Evolutionary conservation across 2,329 filamentous ascomycete genomes (phyloP), one percentile per base, ranked within the genome.

Genomic region (Ramichloridium luteum): DNA sequence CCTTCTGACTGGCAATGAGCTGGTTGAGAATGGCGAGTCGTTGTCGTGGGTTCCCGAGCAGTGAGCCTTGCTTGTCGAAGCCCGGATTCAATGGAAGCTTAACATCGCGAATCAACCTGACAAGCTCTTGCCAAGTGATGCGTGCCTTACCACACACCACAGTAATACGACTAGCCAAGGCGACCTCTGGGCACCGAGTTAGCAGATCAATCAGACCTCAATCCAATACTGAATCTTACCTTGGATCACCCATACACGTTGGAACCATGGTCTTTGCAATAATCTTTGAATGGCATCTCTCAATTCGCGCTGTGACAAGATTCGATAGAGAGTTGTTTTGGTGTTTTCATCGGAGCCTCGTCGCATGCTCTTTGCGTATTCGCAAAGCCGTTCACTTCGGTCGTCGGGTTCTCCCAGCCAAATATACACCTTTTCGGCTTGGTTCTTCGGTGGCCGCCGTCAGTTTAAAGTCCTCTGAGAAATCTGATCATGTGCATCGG

Each of bases 11-110:
- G 2, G 46, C 38, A 27, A 41, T 46, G 46, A 51, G 51, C 18
- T 52, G 46, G 8, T 46, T 45, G 14, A 52, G 42, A 26, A 52
- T 51, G 3, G 49, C 48, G 12, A 52, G 45, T 5, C 49, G 41
- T 27, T 51, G 48, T 10, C 46, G 42, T 3, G 48, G 35, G 28
- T 52, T 52, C 13, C 49, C 49, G 3, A 49, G 43, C 6, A 52
- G 29, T 4, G 41, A 44, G 3, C 30, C 34, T 16, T 49, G 46
- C 34, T 50, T 51, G 34, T 48, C 39, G 36, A 52, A 52, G n/a
- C 45, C 42, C 6, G 34, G 20, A 3, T 38, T 35, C 16, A 29
- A 32, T 6, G 33, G 32, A 4, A 43, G 26, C 15, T 34, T 35
- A 5, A 41, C 37, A 14, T 49, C 45, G 34, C 42, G 32, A 16